Evolutionary conservation across 202 grass and related monocot genomes (phyloP).

Genomic region (Hordeum pubiflorum): DNA sequence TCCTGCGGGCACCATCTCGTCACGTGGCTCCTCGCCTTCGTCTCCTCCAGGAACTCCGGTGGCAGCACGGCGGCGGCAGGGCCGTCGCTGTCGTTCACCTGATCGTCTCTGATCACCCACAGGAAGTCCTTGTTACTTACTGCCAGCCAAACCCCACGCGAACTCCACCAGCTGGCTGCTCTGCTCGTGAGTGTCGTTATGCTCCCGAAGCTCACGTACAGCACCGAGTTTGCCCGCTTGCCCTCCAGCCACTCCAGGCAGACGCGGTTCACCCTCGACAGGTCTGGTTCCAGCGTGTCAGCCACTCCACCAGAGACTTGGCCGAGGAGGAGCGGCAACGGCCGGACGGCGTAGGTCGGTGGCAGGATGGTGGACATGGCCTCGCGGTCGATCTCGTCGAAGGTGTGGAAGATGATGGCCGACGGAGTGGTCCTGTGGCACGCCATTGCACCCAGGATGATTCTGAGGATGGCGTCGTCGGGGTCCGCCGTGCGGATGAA

Average conservation of each 20-base stretch:
- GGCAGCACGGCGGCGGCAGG: constrained; percentile 30
- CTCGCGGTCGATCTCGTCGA: background rate
- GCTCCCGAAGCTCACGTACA: constrained; percentile 7
- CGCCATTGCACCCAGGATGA: background rate
- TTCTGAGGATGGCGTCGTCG: background rate
- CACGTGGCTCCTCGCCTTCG: constrained; percentile 28
- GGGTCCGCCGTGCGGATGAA: background rate
- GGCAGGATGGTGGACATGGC: background rate
- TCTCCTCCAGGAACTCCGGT: constrained; percentile 22
- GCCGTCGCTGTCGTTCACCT: background rate
- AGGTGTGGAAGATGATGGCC: background rate
- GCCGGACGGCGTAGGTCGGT: background rate
- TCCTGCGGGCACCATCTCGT: constrained; percentile 58
- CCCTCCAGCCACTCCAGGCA: constrained; percentile 37
- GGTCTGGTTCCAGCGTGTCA: background rate
- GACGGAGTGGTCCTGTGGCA: background rate
- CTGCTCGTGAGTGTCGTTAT: constrained; percentile 29
- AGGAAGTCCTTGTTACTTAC: background rate
- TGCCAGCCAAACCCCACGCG: background rate
- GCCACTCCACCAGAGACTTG: background rate
- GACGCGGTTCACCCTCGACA: constrained; percentile 29
- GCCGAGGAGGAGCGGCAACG: background rate
- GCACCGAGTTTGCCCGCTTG: background rate
- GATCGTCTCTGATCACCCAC: constrained; percentile 33
- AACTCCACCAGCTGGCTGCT: constrained; percentile 26